Evolutionary conservation across 306 rosid species (phyloP), one percentile per base, ranked within the genome.

Genomic region (Purshia tridentata): DNA sequence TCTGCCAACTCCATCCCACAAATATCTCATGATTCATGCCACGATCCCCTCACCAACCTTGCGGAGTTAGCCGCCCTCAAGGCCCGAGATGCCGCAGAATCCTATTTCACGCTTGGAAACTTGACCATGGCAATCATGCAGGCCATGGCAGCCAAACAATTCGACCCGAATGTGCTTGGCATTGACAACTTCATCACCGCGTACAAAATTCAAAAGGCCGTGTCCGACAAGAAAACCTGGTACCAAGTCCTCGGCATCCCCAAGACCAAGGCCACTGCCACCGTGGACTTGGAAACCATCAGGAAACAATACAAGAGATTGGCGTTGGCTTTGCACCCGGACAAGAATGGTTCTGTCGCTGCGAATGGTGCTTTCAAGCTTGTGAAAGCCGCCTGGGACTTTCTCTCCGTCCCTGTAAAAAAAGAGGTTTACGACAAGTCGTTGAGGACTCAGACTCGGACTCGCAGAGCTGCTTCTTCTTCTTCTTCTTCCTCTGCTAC

Each of bases 91-190:
- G 35, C 54, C 3, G 70, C 54, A 12, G 41, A 65, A 45, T 18
- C 52, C 2, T 53, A 53, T n/a, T 53, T 6, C 56, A 20, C 29
- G 3, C 71, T 66, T 29, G 20, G 11, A 0, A 0, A 47, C 56
- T 22, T 66, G 71, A 48, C 10, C 14, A 20, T 48, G 56, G 63
- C 71, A 9, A 66, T 66, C 71, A 66, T 11, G 44, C 71, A 66
- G 10, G 57, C 71, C 5, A 66, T 22, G 71, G 71, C 11, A 16
- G 71, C 71, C 4, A 47, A 66, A 23, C 8, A 46, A 15, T 66
- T 66, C 56, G 71, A 66, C 5, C 44, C 71, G 3, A 22, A 66
- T 8, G 11, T 66, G 14, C 15, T 12, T 0, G 71, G 42, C 0
- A 39, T 66, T 1, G 56, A 66, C n/a, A 51, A 66, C 22, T 6